Evolutionary conservation across 306 rosid genomes (phyloP).

Genomic region (Mimosa pudica): DNA sequence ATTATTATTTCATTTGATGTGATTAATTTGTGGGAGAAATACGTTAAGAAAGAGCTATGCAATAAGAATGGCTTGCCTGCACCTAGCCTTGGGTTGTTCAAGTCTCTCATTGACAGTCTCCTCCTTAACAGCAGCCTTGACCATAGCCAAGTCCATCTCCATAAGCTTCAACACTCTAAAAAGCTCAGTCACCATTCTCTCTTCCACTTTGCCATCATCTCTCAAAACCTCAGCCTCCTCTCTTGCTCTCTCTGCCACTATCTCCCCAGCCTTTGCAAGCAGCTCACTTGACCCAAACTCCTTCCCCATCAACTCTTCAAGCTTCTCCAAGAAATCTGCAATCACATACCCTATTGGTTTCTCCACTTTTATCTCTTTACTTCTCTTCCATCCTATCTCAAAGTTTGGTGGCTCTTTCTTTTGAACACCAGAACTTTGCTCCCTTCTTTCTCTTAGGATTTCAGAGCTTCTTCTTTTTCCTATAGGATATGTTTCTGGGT

Average conservation of each 20-base stretch:
- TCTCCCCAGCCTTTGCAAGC: conserved; percentile 75
- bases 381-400: conserved; percentile 94
- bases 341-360: conserved; percentile 77
- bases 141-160: conserved; percentile 96
- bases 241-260: conserved; percentile 87
- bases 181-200: conserved; percentile 80
- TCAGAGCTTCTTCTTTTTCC: conserved; percentile 83
- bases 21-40: too few relatives aligned
- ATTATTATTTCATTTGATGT: too few relatives aligned
- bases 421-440: conserved; percentile 35
- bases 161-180: conserved; percentile 78
- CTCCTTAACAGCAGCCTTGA: conserved; percentile 82
- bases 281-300: conserved; percentile 77
- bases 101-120: conserved; percentile 79
- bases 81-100: conserved; percentile 79
- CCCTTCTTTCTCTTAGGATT: conserved; percentile 54
- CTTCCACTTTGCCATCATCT: conserved; percentile 90
- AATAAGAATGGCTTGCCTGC: conserved; percentile 97
- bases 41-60: conserved; percentile 68
- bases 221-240: conserved; percentile 81
- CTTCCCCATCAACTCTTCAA: conserved; percentile 71
- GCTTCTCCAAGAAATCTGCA: conserved; percentile 82
- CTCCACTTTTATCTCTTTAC: conserved; percentile 69
- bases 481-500: conserved; percentile 68
- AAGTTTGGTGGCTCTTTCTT: conserved; percentile 76